Conservation (phyloP, 805 yeast species). For the Clavispora santaluciae region DNA sequence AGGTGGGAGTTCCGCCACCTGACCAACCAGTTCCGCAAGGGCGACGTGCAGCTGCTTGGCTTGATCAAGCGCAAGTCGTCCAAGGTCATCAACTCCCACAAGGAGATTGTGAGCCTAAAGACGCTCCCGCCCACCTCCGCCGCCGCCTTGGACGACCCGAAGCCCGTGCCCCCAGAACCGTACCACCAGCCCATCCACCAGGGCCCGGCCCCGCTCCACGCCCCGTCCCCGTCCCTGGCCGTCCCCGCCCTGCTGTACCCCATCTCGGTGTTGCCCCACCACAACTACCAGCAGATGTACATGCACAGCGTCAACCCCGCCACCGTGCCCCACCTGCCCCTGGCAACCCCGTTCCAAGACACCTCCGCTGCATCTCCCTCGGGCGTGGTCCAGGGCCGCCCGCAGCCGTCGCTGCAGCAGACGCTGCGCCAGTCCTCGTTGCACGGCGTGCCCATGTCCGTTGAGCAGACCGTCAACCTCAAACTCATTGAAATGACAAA, state of each 20-base stretch:
- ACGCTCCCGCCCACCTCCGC: constrained; percentile 25
- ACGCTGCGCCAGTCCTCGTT: neutral
- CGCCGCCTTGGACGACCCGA: constrained; percentile 6
- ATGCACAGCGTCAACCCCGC: neutral
- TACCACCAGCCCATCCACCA: neutral
- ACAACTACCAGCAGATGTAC: neutral
- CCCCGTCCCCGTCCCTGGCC: neutral
- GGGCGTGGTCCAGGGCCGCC: neutral
- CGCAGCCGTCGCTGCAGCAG: neutral
- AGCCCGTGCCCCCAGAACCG: constrained; percentile 1
- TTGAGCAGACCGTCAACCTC: constrained; percentile 17
- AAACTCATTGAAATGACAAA: constrained; percentile 35
- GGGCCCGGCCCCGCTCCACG: neutral
- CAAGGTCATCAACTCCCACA: constrained; percentile 33
- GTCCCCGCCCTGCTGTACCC: neutral
- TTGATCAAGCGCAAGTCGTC: constrained; percentile 73
- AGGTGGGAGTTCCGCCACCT: constrained; percentile 89
- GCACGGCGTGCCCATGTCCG: neutral
- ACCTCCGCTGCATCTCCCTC: neutral
- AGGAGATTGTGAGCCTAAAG: constrained; percentile 35
- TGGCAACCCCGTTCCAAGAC: neutral
- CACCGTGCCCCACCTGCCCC: neutral
- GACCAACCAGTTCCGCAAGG: constrained; percentile 71
- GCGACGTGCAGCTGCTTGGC: constrained; percentile 69
- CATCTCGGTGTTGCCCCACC: neutral